Base-by-base conservation (phyloP, 257 asterid genomes). In the Ligustrum vulgare region DNA sequence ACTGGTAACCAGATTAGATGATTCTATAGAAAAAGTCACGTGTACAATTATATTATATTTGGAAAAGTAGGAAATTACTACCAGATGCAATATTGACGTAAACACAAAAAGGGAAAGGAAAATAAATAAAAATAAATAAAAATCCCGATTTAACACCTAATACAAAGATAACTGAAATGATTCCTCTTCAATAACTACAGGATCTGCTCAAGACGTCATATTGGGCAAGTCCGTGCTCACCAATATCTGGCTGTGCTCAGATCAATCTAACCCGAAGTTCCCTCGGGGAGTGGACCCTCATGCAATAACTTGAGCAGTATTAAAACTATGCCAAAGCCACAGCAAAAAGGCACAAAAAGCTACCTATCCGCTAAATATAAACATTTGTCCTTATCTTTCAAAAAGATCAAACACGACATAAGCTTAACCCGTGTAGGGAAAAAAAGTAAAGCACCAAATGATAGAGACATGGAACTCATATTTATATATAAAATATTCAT, bases 301-400 rank as follows among this genome's bases (percentile, higher is more conserved):
- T 56, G 32, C 64, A 6, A 56, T 56, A 20, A 56, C 64, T 56
- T 20, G 4, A 56, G n/a, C 60, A 66, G 56, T 51, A 45, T 62
- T 3, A 69, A 6, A 31, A 73, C 31, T 39, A 69, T 31, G 33
- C 31, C 75, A 39, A 70, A 66, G 4, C 20, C 18, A 32, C 22
- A 25, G 32, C 71, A 63, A 13, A 69, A 56, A 62, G 45, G 7
- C 22, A 37, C 47, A 47, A 49, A 23, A 71, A 58, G 39, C 51
- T 65, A 73, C 35, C 74, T 45, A 62, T 43, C 63, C n/a, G 63
- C 63, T 54, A 54, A 54, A 54, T n/a, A 7, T 3, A 6, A 54
- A 18, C 60, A 68, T 41, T 16, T 31, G 18, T n/a, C 56, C 63
- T 18, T 69, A 16, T 8, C 16, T 56, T 32, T 10, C 51, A 60